A percentile compares a stretch with the other conserved stretches of the same genome.
phyloP scores from a whole-genome alignment of 2,329 filamentous ascomycete species.

The Fusarium veterinarium region DNA sequence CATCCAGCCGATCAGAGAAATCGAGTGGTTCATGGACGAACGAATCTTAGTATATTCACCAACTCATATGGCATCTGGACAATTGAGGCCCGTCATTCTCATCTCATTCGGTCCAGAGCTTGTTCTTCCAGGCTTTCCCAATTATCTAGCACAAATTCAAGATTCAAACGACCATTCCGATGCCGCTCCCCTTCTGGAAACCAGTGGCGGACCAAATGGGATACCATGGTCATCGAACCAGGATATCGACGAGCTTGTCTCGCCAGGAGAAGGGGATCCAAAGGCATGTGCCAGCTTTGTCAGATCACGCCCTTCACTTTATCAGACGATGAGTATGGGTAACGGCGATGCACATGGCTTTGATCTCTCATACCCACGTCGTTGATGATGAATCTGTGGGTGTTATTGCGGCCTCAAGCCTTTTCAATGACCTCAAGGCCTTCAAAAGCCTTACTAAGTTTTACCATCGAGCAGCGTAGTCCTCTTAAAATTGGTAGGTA shows the following conservation, averaged over 20 bases:
- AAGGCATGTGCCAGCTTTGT: background rate
- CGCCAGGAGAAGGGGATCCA: background rate
- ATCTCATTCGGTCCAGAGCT: slow-evolving; percentile 48
- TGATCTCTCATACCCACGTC: slow-evolving; percentile 19
- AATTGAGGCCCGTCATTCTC: slow-evolving; percentile 38
- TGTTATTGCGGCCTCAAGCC: background rate
- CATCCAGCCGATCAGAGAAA: slow-evolving; percentile 45
- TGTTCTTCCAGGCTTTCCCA: slow-evolving; percentile 33
- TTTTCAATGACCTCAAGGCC: slow-evolving; percentile 5
- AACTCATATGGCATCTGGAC: slow-evolving; percentile 5
- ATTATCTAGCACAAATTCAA: background rate
- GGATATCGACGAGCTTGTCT: background rate
- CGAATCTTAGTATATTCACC: slow-evolving; percentile 57
- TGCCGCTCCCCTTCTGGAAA: background rate
- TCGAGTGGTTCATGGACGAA: slow-evolving; percentile 60
- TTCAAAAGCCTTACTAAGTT: background rate
- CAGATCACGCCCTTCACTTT: slow-evolving; percentile 11
- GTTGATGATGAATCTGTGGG: background rate
- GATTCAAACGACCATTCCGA: background rate
- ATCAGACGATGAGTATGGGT: slow-evolving; percentile 29
- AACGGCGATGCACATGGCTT: slow-evolving; percentile 31
- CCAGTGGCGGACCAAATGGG: background rate
- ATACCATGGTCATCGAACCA: background rate
- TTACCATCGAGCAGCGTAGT: background rate
- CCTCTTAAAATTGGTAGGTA: background rate